Base-by-base conservation (phyloP, 495 filamentous ascomycete genomes). In the Pseudevernia furfuracea region DNA sequence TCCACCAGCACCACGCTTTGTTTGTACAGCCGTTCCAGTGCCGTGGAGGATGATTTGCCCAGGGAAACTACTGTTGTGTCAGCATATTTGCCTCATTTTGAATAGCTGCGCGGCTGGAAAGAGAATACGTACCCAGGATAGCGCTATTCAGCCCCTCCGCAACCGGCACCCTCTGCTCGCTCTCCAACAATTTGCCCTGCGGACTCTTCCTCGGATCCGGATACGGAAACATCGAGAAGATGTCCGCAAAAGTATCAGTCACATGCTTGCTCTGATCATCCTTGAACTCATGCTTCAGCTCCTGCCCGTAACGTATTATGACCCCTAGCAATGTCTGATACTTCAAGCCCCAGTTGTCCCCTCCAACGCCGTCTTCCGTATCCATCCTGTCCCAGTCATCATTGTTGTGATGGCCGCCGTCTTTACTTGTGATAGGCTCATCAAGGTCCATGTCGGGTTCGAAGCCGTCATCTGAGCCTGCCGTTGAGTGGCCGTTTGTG, bases 111-210 rank as follows among this genome's bases (percentile, higher is more conserved):
- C 10, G 41, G 25, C 60, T 36, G 17, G 21, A 48, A 32, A 62
- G 57, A 66, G 30, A 9, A 34, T 61, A 78, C 83, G 70, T 81
- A 97, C 93, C 88, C 60, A 98, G 75, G 67, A 98, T 96, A 44
- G 91, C 94, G 65, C 90, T 89, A 73, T 97, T 97, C 66, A 99
- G 76, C 76, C 96, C 92, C 77, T 99, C 94, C 25, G 92, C 92
- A 57, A 97, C 90, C 57, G 85, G 81, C 39, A 88, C 85, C 61
- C 94, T 79, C 4, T 89, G 90, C 17, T 80, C 81, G 19, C 81
- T 81, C 70, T 96, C 90, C 62, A 97, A 75, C 69, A 96, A 76
- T 72, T 87, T 87, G n/a, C 87, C 85, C 63, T 95, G 80, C 34
- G 86, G 84, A 38, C 83, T 85, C 69, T 85, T 83, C 37, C 86